Evolutionary conservation across 129 eudicot genomes (phyloP), one percentile per base, ranked within the genome.

Genomic region (Flaveria ramosissima): DNA sequence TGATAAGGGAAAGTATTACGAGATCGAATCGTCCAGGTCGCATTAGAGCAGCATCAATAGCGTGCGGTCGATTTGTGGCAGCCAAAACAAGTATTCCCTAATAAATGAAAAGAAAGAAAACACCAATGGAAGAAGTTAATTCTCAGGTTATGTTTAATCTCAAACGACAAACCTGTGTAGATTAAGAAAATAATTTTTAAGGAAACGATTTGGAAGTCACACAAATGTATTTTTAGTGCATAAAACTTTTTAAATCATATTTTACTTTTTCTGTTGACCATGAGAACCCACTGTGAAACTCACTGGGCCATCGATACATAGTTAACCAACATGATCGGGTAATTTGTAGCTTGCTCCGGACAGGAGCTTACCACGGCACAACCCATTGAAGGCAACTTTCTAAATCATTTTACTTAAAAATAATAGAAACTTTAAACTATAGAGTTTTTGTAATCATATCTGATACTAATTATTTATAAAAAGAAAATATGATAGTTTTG

Each of bases 81-180:
- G 97, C 99, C 88, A 94, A 85, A 55, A 94, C 97, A 77, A 94
- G 99, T 83, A 94, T 89, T 79, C 99, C 99, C 99, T 94, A 24
- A 43, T n/a, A 73, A 42, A 82, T 16, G 45, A 36, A 7, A 81
- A 66, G 15, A 23, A 57, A 75, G 46, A 3, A 64, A 21, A 36
- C 24, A 24, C 65, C 74, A 74, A 9, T 20, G 65, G 74, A 57
- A 13, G 7, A 30, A 10, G 55, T 60, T 55, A 14, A 20, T 26
- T 8, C 7, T 36, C 9, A 47, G 61, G 39, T 47, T 7, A 16
- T 53, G 24, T 7, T 26, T 42, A 4, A 62, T 27, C 68, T 63
- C 32, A 63, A 30, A 3, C 6, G 43, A 12, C 14, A 24, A 24
- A 24, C 17, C 14, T 4, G 45, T 15, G 21, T 63, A 30, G 15